Evolutionary conservation across 768 basidiomycete species (phyloP).

Genomic region (Xerocomellus dryophilus): DNA sequence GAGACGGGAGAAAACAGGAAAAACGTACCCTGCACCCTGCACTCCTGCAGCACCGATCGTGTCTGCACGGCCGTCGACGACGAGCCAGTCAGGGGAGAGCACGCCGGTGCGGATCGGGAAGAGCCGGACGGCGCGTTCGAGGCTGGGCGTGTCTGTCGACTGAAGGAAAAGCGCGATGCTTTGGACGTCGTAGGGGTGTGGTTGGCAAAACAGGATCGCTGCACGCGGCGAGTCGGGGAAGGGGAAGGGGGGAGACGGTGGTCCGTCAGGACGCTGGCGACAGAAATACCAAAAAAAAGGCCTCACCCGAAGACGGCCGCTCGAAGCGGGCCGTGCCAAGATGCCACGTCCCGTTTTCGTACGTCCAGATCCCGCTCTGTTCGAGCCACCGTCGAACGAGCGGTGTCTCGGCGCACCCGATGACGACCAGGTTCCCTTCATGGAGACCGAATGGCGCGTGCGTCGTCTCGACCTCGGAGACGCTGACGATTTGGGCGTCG

Average conservation of each 20-base stretch:
- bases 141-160: constrained; percentile 50
- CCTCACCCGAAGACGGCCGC: constrained; percentile 21
- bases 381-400: constrained; percentile 36
- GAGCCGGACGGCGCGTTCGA: constrained; percentile 68
- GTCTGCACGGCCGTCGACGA: constrained; percentile 54
- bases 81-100: constrained; percentile 72
- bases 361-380: constrained; percentile 13
- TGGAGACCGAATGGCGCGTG: background rate
- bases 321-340: constrained; percentile 15
- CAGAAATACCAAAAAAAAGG: background rate
- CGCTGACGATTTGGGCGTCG: constrained; percentile 59
- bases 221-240: background rate
- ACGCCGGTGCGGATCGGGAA: constrained; percentile 86
- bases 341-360: constrained; percentile 21
- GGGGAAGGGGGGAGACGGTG: no score
- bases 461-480: constrained; percentile 26
- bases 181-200: constrained; percentile 22
- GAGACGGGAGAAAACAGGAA: no score
- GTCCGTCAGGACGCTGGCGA: background rate
- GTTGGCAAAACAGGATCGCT: constrained; percentile 60
- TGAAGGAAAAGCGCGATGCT: constrained; percentile 55
- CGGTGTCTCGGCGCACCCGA: constrained; percentile 43
- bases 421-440: constrained; percentile 55
- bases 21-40: constrained; percentile 68
- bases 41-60: constrained; percentile 68